These are phyloP conservation scores for Oryza meridionalis DNA, from an alignment of 176 grass and related monocot species.

Conservation along the genomic window DNA sequence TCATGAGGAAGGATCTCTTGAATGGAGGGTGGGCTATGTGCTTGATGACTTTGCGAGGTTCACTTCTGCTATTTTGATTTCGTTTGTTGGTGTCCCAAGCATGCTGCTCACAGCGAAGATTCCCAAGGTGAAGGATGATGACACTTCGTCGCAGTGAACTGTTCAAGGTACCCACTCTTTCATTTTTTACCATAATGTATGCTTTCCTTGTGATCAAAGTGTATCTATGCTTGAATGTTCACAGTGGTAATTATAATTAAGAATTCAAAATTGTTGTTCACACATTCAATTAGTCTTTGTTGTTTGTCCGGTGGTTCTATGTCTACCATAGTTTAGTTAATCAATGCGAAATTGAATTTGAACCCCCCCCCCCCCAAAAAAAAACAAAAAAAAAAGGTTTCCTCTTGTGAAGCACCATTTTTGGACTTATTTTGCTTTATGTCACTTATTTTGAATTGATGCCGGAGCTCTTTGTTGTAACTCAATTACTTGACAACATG, in stretches of 20 bases:
- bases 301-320: too few relatives aligned
- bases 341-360: too few relatives aligned
- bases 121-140: slow-evolving; percentile 14
- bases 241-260: too few relatives aligned
- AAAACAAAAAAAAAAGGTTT: too few relatives aligned
- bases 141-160: not conserved
- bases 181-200: not conserved
- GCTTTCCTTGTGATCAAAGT: not conserved
- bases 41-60: not conserved
- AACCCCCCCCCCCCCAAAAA: too few relatives aligned
- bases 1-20: not conserved
- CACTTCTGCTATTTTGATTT: not conserved
- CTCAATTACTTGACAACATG: not conserved
- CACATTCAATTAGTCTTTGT: too few relatives aligned
- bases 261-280: too few relatives aligned
- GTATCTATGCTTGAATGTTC: not conserved
- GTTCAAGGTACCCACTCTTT: not conserved
- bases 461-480: not conserved
- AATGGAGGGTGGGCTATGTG: not conserved
- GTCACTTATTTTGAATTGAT: not conserved
- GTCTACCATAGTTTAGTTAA: too few relatives aligned
- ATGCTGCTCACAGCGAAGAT: not conserved
- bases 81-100: not conserved
- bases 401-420: too few relatives aligned
- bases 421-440: not conserved